A percentile compares a stretch with the other conserved stretches of the same genome.
phyloP scores from a whole-genome alignment of 2,329 filamentous ascomycete genomes.

The Trichoderma arundinaceum region DNA sequence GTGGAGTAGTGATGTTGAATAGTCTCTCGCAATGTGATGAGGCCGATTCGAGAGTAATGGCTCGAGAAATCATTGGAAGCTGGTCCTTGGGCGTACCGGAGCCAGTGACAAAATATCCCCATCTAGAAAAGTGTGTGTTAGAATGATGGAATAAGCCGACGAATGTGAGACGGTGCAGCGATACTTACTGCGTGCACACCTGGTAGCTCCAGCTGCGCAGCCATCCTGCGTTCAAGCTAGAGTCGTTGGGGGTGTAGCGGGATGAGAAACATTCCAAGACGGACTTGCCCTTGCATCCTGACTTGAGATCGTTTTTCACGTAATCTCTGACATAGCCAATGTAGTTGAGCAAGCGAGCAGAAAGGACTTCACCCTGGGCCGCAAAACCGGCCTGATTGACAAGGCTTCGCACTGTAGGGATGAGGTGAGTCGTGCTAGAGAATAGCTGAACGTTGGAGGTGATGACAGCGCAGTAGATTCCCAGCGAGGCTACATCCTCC shows the following conservation, averaged over 20 bases:
- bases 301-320: slow-evolving; percentile 40
- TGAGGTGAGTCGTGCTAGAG: slow-evolving; percentile 47
- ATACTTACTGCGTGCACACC: slow-evolving; percentile 58
- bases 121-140: slow-evolving; percentile 51
- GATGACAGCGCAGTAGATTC: slow-evolving; percentile 55
- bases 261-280: slow-evolving; percentile 43
- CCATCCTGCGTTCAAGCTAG: slow-evolving; percentile 35
- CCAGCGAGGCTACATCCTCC: slow-evolving; percentile 49
- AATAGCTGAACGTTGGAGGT: slow-evolving; percentile 51
- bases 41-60: slow-evolving; percentile 67
- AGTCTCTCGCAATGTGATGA: slow-evolving; percentile 67
- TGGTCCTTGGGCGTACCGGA: slow-evolving; percentile 67
- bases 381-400: slow-evolving; percentile 51
- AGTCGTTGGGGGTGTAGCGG: slow-evolving; percentile 36
- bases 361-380: slow-evolving; percentile 46
- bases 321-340: slow-evolving; percentile 51
- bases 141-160: background rate
- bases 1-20: slow-evolving; percentile 70
- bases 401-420: slow-evolving; percentile 46
- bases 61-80: slow-evolving; percentile 73
- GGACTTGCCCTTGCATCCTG: slow-evolving; percentile 37
- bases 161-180: no score
- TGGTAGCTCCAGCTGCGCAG: slow-evolving; percentile 58
- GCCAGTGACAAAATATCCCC: slow-evolving; percentile 80
- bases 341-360: slow-evolving; percentile 57